Base-by-base conservation (phyloP, 148 eudicot species). In the Drosera capensis region DNA sequence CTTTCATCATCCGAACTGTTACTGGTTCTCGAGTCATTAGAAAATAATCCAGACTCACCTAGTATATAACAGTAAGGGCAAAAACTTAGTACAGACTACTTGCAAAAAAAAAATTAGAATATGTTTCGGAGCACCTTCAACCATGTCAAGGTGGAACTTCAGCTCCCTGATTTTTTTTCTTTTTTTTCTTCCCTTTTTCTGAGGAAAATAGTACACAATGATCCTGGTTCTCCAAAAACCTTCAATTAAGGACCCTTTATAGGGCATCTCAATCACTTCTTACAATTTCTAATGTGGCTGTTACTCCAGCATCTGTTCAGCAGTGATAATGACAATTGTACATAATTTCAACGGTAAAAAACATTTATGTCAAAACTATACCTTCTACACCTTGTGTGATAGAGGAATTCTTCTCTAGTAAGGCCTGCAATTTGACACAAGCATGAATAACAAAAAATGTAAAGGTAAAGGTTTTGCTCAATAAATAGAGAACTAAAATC, bases 321-420 rank as follows among this genome's bases (percentile, higher is more conserved):
- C n/a, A n/a, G n/a, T n/a, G n/a, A n/a, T n/a, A 20, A 19, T 7
- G 4, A 19, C 1, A 39, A 15, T 15, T n/a, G 43, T 15, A 41
- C 20, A 16, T 17, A 2, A 11, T 3, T 22, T 6, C 7, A 41
- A 7, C 11, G 14, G 4, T 5, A 17, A 41, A n/a, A 14, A 3
- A 41, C 21, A 17, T 3, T 2, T 7, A 1, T 18, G 7, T 41
- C 38, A 18, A 1, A 41, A 17, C 11, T 37, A 34, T 74, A 83
- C 97, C 97, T 56, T 78, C 80, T n/a, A 34, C 29, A 35, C 52
- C 72, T 56, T 70, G 74, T 43, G 57, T 52, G 52, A 80, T 77
- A 36, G 82, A 63, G 22, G 97, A 84, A 68, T 88, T 88, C 66
- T 83, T 83, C 60, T 73, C 86, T 12, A 68, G 34, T 48, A 88